A percentile compares a stretch with the other conserved stretches of the same genome.
Conservation (phyloP, 169 alveolate genomes). For the Cytauxzoon felis region DNA sequence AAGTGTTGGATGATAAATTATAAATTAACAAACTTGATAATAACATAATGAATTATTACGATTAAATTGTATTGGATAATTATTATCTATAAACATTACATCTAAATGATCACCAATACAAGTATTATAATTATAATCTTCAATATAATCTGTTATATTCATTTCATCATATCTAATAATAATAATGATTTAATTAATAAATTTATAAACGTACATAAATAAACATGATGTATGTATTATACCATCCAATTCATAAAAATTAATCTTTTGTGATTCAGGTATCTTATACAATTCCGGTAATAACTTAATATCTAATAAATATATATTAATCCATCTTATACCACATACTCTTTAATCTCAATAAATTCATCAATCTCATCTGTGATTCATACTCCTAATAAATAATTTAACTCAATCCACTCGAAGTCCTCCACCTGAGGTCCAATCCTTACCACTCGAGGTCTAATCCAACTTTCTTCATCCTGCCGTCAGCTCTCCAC, state of each 20-base stretch:
- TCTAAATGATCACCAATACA: slow-evolving; percentile 58
- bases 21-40: slow-evolving; percentile 27
- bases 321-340: background rate
- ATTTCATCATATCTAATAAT: slow-evolving; percentile 47
- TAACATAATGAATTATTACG: slow-evolving; percentile 28
- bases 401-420: background rate
- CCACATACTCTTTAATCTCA: slow-evolving; percentile 25
- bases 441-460: no score
- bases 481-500: no score
- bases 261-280: slow-evolving; percentile 38
- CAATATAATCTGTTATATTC: slow-evolving; percentile 52
- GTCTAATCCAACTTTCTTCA: no score
- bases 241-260: slow-evolving; percentile 39
- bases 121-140: slow-evolving; percentile 41
- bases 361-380: slow-evolving; percentile 2
- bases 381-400: background rate
- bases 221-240: slow-evolving; percentile 53
- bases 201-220: slow-evolving; percentile 22
- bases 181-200: background rate
- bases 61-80: background rate
- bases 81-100: slow-evolving; percentile 49
- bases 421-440: no score
- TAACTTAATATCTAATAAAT: slow-evolving; percentile 24
- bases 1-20: background rate
- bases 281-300: slow-evolving; percentile 19